Base-by-base conservation (phyloP, 1,284 basidiomycete genomes). In the Melampsora larici-populina region DNA sequence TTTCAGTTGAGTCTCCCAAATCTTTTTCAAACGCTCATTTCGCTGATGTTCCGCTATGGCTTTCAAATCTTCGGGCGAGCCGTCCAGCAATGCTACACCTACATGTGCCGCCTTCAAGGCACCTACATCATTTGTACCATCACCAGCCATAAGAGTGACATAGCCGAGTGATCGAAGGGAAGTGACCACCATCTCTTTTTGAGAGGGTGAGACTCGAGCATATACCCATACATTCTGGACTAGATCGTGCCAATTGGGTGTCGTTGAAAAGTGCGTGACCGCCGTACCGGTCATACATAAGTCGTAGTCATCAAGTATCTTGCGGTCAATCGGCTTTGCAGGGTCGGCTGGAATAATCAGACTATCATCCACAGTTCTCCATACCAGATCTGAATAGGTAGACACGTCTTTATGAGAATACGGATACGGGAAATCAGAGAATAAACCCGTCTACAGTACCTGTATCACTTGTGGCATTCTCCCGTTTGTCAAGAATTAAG, bases 161-260 rank as follows among this genome's bases (percentile, higher is more conserved):
- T 92, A 97, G 33, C 94, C 94, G 33, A 96, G 88, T 17, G 87
- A 87, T 83, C 94, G 93, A 76, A 97, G 87, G 2, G 91, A 91
- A 0, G 92, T 92, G 66, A 97, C 88, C 84, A 97, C 96, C 83
- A 89, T 89, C 84, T 97, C 94, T 85, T 97, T 97, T 84, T 97
- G 95, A 0, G 89, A 85, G 1, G 94, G 94, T n/a, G 94, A 96
- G 26, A 97, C 94, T 70, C 94, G 92, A 29, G 94, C 94, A 81
- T 97, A 97, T 73, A 97, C 94, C 92, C 93, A 97, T 5, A 93
- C 93, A 83, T 96, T 90, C 81, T 94, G 91, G 11, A 96, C 90
- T 63, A 97, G 90, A 79, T 89, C 87, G 79, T 84, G 87, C 91
- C 92, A 94, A 26, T 86, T 86, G 78, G 83, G 68, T 55, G 84